phyloP scores from a whole-genome alignment of 176 grass and related monocot species.

The Panicum miliaceum region DNA sequence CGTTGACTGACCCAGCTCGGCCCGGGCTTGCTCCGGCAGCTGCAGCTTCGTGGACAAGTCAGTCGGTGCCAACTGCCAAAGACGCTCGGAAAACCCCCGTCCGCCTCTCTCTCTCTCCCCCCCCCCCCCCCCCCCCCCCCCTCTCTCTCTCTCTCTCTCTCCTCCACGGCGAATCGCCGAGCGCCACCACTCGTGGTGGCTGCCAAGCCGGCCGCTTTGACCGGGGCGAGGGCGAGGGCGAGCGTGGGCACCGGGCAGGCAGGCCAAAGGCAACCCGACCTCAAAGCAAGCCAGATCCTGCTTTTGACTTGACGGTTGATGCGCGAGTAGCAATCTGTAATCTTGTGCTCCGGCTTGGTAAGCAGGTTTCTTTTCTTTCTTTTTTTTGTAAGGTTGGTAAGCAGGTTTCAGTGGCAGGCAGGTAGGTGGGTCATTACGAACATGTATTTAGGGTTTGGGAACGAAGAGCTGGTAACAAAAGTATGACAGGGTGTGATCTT shows the following conservation, averaged over 20 bases:
- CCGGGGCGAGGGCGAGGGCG: background rate
- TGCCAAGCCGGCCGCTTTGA: background rate
- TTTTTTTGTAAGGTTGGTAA: too few relatives aligned
- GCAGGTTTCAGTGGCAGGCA: too few relatives aligned
- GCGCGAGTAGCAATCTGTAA: background rate
- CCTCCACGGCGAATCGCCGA: background rate
- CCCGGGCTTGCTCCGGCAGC: background rate
- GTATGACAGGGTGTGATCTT: too few relatives aligned
- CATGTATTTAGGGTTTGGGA: too few relatives aligned
- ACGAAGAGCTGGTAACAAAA: too few relatives aligned
- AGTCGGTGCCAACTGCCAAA: background rate
- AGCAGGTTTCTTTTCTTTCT: too few relatives aligned
- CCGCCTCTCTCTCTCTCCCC: too few relatives aligned
- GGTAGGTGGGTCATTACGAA: too few relatives aligned
- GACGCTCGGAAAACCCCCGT: background rate
- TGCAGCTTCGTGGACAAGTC: background rate
- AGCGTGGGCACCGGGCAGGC: background rate
- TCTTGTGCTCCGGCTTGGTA: too few relatives aligned
- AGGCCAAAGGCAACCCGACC: background rate
- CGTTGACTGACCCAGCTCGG: slow-evolving; percentile 21
- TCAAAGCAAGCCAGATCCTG: background rate
- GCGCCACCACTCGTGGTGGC: too few relatives aligned
- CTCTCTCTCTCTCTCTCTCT: background rate
- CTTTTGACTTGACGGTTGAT: background rate
- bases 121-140: too few relatives aligned